Base-by-base conservation (phyloP, 177 flowering plant species). In the Vitis hybrid region DNA sequence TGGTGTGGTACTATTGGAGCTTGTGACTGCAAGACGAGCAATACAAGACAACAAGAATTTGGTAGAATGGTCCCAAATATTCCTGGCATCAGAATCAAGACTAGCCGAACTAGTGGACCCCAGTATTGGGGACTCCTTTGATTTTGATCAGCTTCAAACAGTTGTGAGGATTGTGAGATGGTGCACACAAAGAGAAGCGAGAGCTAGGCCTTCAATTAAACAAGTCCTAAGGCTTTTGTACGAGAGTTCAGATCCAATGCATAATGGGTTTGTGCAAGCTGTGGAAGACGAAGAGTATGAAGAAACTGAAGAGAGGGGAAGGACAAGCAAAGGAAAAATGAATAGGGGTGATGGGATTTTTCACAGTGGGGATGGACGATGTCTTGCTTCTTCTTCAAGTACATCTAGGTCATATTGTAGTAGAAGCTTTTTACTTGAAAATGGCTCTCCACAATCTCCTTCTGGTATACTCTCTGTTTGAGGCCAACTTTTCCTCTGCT, bases 341-440 rank as follows among this genome's bases (percentile, higher is more conserved):
- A 86, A 80, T 8, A 83, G 80, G 67, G 76, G 79, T 72, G 97
- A 88, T 11, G 70, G 63, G n/a, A 69, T 76, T 22, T 87, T 78
- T 75, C 86, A 82, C 67, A 87, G 90, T 72, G 95, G 95, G 9
- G 98, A 95, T 74, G 92, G 80, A 33, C 83, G 94, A 76, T 80
- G 77, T 79, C 82, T 95, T 49, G 89, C 92, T 60, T 92, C 98
- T 64, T 96, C 99, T 49, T 91, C 97, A 3, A 94, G 98, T 69
- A 96, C 99, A 12, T 82, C 95, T 8, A 83, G 93, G 79, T 96
- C 99, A 2, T 84, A 92, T 76, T 90, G 99, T 53, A 96, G 99
- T 71, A 79, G 97, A 75, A 92, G 91, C 81, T 90, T 96, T 74
- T 84, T 94, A 28, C 91, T 96, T n/a, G 99, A 91, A 73, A 86